Conservation (phyloP, 305 asterid genomes). For the Rubia balearica region DNA sequence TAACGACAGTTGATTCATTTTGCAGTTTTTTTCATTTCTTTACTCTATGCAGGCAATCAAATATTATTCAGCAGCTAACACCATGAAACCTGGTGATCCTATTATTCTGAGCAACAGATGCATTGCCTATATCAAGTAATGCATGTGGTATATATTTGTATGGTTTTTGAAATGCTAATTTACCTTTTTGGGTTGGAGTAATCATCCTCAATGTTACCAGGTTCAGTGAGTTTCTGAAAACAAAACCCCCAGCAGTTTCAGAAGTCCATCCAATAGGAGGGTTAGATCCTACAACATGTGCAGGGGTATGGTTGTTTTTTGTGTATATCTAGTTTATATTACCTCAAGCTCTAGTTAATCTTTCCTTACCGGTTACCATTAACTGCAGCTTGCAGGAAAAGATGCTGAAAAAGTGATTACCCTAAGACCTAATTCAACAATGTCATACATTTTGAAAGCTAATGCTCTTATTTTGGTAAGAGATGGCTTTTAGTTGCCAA, state of each 20-base stretch:
- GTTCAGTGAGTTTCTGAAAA: conserved; percentile 63
- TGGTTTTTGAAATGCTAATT: conserved; percentile 1
- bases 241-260: conserved; percentile 72
- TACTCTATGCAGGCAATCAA: conserved; percentile 59
- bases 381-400: conserved; percentile 74
- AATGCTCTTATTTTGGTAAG: conserved; percentile 90
- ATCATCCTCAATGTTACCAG: conserved; percentile 30
- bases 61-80: conserved; percentile 69
- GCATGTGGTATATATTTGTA: no score
- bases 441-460: conserved; percentile 68
- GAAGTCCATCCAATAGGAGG: conserved; percentile 81
- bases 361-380: conserved; percentile 1
- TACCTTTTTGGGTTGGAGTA: neutral
- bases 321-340: conserved; percentile 7
- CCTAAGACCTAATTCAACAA: conserved; percentile 32
- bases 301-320: conserved; percentile 49
- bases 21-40: conserved; percentile 5
- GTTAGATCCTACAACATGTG: conserved; percentile 86
- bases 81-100: conserved; percentile 65
- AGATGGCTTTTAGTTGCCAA: neutral
- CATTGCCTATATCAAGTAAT: conserved; percentile 82
- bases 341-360: conserved; percentile 1
- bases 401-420: conserved; percentile 86
- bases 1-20: conserved; percentile 2
- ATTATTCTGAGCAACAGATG: conserved; percentile 78